These are phyloP conservation scores for Ustilago sp. DNA, from an alignment of 1,284 basidiomycete species.

Conservation along the genomic window DNA sequence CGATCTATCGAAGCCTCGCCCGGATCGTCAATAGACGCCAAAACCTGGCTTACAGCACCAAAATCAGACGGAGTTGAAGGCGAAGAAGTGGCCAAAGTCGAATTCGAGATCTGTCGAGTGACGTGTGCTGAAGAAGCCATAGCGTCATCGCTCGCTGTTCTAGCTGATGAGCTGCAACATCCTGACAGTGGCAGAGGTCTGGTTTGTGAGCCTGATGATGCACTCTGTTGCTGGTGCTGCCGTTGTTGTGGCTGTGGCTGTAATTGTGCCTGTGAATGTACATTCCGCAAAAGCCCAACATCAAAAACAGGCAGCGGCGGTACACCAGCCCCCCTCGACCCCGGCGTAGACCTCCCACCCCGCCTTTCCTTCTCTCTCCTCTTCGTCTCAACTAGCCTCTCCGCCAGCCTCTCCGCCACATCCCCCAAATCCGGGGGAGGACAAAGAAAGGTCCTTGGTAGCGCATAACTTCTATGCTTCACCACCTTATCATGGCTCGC, in stretches of 20 bases:
- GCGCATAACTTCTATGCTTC: constrained; percentile 28
- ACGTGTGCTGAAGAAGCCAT: constrained; percentile 4
- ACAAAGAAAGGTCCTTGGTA: constrained; percentile 42
- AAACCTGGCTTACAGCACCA: constrained; percentile 2
- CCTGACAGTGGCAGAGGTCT: constrained; percentile 1
- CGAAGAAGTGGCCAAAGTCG: constrained; percentile 22
- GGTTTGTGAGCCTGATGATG: constrained; percentile 13
- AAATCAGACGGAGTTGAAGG: constrained; percentile 20
- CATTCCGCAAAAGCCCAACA: not conserved
- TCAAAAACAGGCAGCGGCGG: not conserved
- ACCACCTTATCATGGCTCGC: constrained; percentile 30
- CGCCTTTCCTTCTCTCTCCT: not conserved
- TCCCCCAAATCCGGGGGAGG: constrained; percentile 27
- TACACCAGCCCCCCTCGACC: not conserved
- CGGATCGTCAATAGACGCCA: not conserved
- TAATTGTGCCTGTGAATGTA: not conserved
- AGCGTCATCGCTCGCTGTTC: constrained; percentile 21
- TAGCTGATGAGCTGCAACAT: constrained; percentile 22
- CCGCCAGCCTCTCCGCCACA: constrained; percentile 11
- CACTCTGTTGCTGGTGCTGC: not conserved
- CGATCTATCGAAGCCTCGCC: constrained; percentile 11
- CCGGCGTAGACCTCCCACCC: not conserved
- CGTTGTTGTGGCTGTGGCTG: not conserved
- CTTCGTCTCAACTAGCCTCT: not conserved
- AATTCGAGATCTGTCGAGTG: constrained; percentile 19